phyloP scores from a whole-genome alignment of 2,329 filamentous ascomycete genomes.

The Ceratocystis cacaofunesta region DNA sequence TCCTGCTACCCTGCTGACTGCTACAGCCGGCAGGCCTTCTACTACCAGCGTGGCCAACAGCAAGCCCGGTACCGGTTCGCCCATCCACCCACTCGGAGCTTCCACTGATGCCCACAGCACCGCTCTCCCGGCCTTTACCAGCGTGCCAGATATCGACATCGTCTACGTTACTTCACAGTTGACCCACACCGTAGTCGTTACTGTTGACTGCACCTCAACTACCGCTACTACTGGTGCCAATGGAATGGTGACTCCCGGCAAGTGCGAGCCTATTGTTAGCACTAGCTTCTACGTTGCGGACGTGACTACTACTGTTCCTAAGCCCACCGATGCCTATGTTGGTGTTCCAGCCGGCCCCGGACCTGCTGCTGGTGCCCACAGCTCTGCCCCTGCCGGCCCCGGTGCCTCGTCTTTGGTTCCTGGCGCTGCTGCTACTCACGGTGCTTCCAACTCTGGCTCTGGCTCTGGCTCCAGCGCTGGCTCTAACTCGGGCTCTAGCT shows the following conservation, averaged over 20 bases:
- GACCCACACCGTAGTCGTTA: background rate
- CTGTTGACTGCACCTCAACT: slow-evolving; percentile 6
- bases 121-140: background rate
- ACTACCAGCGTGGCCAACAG: background rate
- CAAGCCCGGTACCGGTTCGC: background rate
- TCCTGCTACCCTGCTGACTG: background rate
- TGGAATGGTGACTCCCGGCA: background rate
- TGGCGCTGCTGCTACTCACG: background rate
- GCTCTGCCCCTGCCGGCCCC: background rate
- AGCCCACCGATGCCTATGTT: background rate
- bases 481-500: background rate
- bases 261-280: background rate
- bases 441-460: background rate
- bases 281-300: background rate
- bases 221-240: background rate
- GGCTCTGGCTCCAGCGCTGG: background rate
- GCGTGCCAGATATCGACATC: background rate
- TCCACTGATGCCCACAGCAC: background rate
- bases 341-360: background rate
- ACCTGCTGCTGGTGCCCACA: background rate
- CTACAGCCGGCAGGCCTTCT: background rate
- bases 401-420: background rate
- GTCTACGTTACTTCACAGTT: background rate
- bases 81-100: no score
- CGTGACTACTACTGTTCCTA: background rate